These are phyloP conservation scores for Rhizomucor miehei DNA, from an alignment of 371 early-diverging fungal genomes.

Conservation along the genomic window DNA sequence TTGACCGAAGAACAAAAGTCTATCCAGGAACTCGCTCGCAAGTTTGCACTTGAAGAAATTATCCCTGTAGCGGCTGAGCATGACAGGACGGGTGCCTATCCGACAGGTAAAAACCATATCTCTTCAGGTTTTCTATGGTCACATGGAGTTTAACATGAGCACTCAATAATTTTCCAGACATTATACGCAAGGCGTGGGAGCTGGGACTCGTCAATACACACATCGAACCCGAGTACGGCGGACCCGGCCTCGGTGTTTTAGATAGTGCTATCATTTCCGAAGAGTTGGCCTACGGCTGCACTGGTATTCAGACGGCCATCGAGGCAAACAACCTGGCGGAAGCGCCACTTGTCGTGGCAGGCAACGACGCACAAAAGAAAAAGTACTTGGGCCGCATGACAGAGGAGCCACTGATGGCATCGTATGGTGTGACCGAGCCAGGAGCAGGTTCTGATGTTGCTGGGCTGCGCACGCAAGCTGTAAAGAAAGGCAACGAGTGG, in stretches of 20 bases:
- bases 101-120: no score
- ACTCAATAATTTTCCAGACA: constrained; percentile 54
- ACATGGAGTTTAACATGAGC: no score
- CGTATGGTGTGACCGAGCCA: constrained; percentile 93
- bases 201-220: constrained; percentile 93
- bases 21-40: constrained; percentile 89
- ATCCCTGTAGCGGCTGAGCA: constrained; percentile 94
- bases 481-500: constrained; percentile 66
- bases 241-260: constrained; percentile 79
- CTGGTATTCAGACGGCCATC: constrained; percentile 94
- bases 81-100: constrained; percentile 93
- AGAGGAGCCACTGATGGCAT: constrained; percentile 88
- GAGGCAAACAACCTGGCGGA: constrained; percentile 95
- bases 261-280: constrained; percentile 83
- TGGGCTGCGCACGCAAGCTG: constrained; percentile 63
- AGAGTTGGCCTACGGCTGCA: constrained; percentile 93
- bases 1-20: constrained; percentile 85
- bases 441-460: constrained; percentile 80
- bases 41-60: constrained; percentile 89
- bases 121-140: no score
- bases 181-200: constrained; percentile 96
- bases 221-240: constrained; percentile 86
- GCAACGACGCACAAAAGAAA: constrained; percentile 80
- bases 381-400: constrained; percentile 95
- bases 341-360: constrained; percentile 91